phyloP scores from a whole-genome alignment of 1,284 basidiomycete species.

The Ustilago vetiveriae region DNA sequence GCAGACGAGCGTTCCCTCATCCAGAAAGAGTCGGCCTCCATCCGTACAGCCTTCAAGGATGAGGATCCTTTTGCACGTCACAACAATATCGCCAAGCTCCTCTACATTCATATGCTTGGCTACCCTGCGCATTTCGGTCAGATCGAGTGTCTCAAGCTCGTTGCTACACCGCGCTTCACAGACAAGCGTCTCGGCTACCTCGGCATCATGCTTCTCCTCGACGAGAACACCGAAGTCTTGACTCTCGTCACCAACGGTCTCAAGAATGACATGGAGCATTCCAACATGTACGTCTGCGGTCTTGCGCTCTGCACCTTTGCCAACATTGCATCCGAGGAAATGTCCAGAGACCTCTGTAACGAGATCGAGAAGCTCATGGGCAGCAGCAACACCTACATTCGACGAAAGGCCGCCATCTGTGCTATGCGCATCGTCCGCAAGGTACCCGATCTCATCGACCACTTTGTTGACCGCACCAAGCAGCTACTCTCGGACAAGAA shows the following conservation, averaged over 20 bases:
- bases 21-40: conserved; percentile 97
- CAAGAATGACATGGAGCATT: conserved; percentile 99
- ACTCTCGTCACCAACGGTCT: conserved; percentile 97
- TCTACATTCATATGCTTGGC: conserved; percentile 99
- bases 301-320: conserved; percentile 97
- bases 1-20: conserved; percentile 98
- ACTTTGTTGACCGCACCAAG: conserved; percentile 88
- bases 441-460: conserved; percentile 94
- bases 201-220: conserved; percentile 95
- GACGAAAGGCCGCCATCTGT: conserved; percentile 98
- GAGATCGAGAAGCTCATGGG: conserved; percentile 98
- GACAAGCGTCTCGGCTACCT: conserved; percentile 97
- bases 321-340: conserved; percentile 90
- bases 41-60: conserved; percentile 96
- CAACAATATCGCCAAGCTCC: conserved; percentile 96
- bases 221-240: conserved; percentile 97
- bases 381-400: conserved; percentile 97
- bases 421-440: conserved; percentile 95
- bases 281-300: conserved; percentile 98
- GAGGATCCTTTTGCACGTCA: conserved; percentile 83
- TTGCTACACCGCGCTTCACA: conserved; percentile 94
- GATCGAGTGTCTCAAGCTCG: conserved; percentile 98
- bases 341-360: conserved; percentile 65
- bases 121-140: conserved; percentile 99
- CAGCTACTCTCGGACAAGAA: conserved; percentile 93